These are phyloP conservation scores for Lactarius indigo DNA, from an alignment of 768 basidiomycete species.

Conservation along the genomic window DNA sequence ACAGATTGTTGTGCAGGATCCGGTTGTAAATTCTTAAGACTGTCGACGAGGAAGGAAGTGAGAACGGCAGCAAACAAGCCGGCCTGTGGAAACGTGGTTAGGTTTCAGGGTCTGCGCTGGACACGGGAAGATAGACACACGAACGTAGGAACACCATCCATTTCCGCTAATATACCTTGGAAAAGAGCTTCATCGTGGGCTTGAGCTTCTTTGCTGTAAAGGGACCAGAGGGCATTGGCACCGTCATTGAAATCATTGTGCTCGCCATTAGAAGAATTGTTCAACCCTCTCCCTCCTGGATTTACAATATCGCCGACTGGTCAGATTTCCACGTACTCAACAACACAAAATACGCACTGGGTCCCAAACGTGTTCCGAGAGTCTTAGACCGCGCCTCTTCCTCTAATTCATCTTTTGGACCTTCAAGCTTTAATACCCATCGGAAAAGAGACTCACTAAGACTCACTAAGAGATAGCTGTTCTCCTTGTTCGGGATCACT, in stretches of 20 bases:
- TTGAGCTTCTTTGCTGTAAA: not conserved
- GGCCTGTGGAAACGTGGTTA: not conserved
- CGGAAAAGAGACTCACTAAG: no score
- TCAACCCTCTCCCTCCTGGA: not conserved
- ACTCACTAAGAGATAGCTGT: no score
- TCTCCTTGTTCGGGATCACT: no score
- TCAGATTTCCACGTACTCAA: no score
- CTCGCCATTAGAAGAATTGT: not conserved
- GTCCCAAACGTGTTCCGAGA: no score
- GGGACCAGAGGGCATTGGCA: slow-evolving; percentile 5
- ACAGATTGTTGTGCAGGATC: not conserved
- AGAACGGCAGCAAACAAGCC: slow-evolving; percentile 11
- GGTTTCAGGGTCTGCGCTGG: accelerated
- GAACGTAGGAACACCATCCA: not conserved
- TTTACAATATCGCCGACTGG: not conserved
- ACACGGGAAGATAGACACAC: not conserved
- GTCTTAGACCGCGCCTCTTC: no score
- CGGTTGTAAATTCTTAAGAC: not conserved
- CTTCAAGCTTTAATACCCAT: no score
- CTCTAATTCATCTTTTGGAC: no score
- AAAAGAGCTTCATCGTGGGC: not conserved
- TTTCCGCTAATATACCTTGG: not conserved
- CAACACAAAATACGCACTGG: no score
- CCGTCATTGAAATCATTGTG: not conserved
- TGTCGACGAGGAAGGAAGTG: not conserved